Base-by-base conservation (phyloP, 2,329 filamentous ascomycete species). In the Ophiostoma piceae region DNA sequence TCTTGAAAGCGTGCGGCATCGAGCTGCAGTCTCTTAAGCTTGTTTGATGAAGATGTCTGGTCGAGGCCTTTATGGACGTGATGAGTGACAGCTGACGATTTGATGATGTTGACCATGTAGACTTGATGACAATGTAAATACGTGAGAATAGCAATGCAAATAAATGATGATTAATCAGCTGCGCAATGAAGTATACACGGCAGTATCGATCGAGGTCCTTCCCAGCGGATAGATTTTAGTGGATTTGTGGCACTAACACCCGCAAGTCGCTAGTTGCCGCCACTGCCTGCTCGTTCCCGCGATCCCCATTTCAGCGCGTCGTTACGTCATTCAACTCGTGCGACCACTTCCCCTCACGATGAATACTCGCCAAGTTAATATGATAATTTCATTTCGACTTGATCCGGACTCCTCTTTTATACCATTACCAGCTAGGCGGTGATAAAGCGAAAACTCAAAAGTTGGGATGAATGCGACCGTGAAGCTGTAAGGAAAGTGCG, bases 241-340 rank as follows among this genome's bases (percentile, higher is more conserved):
- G 19, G 43, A 47, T n/a, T 47, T n/a, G 43, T n/a, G 41, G 39
- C 39, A 41, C 39, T 41, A 41, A 41, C 39, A 41, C 39, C 39
- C 39, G 39, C 8, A 41, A 14, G 11, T 47, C 43, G 16, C 43
- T 47, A 47, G 43, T 16, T 47, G 7, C 43, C 43, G 43, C 14
- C 43, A 57, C n/a, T 12, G n/a, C 8, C n/a, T 54, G n/a, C 9
- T 54, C 51, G n/a, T 14, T 57, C 51, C 51, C 51, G 51, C 51
- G 16, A 26, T 54, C 51, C 7, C 22, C 51, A 22, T 54, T 26
- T 26, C 51, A 26, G n/a, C n/a, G 22, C 8, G 51, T 26, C 16
- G 51, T 57, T 57, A 57, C 51, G n/a, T 57, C 51, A 57, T 57
- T 26, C 51, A 57, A n/a, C n/a, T 57, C 43, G 51, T 57, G 51